Base-by-base conservation (phyloP, 176 grass and related monocot species). In the Cenchrus americanus region DNA sequence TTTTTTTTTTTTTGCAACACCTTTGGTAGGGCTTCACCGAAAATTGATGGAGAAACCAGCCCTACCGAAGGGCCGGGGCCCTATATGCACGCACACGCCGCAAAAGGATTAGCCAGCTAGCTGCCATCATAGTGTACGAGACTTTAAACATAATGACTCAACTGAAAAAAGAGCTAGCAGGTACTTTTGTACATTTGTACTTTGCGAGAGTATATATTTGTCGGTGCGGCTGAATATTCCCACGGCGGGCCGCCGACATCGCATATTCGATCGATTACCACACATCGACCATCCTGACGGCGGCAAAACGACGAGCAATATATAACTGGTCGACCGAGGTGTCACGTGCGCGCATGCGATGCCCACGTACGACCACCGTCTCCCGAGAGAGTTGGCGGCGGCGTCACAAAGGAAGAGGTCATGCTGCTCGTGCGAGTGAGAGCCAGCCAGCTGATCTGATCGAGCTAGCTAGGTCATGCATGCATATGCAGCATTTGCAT, bases 161-260 rank as follows among this genome's bases (percentile, higher is more conserved):
- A 30, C 27, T 30, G 27, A 30, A 30, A 30, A 30, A 30, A 30
- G 27, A 30, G 27, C 27, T 30, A 30, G 27, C 27, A 30, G n/a
- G n/a, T n/a, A n/a, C n/a, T n/a, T n/a, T n/a, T n/a, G n/a, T n/a
- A n/a, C n/a, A n/a, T n/a, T 57, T 21, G 54, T 57, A 57, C 5
- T 23, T 14, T 14, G 61, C 24, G n/a, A 30, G n/a, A 30, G 61
- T 30, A 63, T 30, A n/a, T n/a, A 63, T 30, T 14, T 63, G 61
- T 30, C 61, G 61, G 61, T 30, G 61, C 22, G 22, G 58, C 22
- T 78, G 76, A 63, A 78, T 78, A 49, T 78, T 62, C 58, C 41
- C 75, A 10, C 7, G 0, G 61, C 22, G 4, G 12, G 11, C 61
- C 61, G 61, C 61, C 58, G n/a, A 61, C 58, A 18, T 57, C 1